These are phyloP conservation scores for Rhamnella rubrinervis DNA, from an alignment of 331 rosid genomes.

Conservation along the genomic window DNA sequence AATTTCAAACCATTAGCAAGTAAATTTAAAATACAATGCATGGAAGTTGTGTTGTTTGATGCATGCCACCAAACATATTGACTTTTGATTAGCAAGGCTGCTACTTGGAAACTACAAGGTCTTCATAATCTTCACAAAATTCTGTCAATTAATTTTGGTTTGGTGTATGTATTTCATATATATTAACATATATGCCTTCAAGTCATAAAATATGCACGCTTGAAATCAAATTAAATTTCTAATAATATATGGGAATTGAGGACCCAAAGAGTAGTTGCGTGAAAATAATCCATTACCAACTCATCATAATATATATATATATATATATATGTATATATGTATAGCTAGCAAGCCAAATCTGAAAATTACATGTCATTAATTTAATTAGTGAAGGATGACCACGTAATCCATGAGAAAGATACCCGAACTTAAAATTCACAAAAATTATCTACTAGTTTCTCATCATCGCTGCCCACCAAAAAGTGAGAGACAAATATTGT, in stretches of 20 bases:
- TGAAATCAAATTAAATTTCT: not conserved
- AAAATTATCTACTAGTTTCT: slow-evolving; percentile 11
- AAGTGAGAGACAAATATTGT: slow-evolving; percentile 39
- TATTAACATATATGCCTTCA: not conserved
- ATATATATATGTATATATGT: not conserved
- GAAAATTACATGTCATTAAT: slow-evolving; percentile 19
- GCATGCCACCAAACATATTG: slow-evolving; percentile 51
- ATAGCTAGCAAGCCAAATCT: slow-evolving; percentile 12
- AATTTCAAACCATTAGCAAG: not conserved
- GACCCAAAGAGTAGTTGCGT: slow-evolving; percentile 39
- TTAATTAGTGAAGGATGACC: slow-evolving; percentile 19
- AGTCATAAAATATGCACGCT: not conserved
- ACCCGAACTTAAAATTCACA: slow-evolving; percentile 11
- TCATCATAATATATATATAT: not conserved
- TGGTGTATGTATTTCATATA: slow-evolving; percentile 13
- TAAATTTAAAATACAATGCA: not conserved
- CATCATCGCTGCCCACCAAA: slow-evolving; percentile 59
- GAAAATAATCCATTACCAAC: slow-evolving; percentile 23
- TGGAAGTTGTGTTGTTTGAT: not conserved
- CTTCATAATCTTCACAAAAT: not conserved
- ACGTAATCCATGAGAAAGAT: slow-evolving; percentile 36
- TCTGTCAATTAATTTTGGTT: slow-evolving; percentile 44
- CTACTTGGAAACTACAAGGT: too few relatives aligned
- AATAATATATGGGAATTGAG: slow-evolving; percentile 18
- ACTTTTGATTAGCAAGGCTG: slow-evolving; percentile 19